phyloP scores from a whole-genome alignment of 306 rosid genomes.

The Spatholobus suberectus region DNA sequence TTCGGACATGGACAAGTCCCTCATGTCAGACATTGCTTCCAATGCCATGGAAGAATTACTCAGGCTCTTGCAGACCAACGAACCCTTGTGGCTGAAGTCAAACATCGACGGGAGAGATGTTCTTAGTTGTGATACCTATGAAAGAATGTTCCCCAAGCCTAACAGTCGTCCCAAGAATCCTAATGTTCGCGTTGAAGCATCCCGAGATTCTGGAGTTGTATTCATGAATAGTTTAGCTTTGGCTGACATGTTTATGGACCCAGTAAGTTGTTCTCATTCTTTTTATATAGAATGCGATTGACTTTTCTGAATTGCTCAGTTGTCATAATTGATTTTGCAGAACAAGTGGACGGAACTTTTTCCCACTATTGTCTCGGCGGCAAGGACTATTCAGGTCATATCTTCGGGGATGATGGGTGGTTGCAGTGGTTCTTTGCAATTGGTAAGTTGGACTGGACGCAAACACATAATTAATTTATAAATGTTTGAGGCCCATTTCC shows the following conservation, averaged over 20 bases:
- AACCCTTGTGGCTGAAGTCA: constrained; percentile 75
- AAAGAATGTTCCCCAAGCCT: constrained; percentile 63
- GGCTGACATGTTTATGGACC: constrained; percentile 83
- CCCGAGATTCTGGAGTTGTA: constrained; percentile 77
- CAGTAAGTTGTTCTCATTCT: constrained; percentile 46
- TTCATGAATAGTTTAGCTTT: constrained; percentile 74
- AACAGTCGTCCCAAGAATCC: constrained; percentile 64
- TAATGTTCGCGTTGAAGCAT: constrained; percentile 67
- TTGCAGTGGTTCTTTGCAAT: constrained; percentile 73
- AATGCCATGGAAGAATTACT: constrained; percentile 82
- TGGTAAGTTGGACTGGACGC: constrained; percentile 54
- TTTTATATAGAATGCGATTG: background rate
- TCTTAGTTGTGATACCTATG: constrained; percentile 70
- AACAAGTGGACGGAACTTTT: constrained; percentile 83
- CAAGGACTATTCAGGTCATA: constrained; percentile 80
- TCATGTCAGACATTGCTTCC: constrained; percentile 74
- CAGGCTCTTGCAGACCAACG: constrained; percentile 76
- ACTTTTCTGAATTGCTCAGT: background rate
- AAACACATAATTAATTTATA: background rate
- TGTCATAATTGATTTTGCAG: constrained; percentile 54
- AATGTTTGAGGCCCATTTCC: background rate
- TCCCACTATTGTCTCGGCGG: constrained; percentile 78
- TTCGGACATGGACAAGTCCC: constrained; percentile 82
- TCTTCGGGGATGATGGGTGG: constrained; percentile 75
- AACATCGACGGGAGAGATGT: constrained; percentile 63